Conservation (phyloP, 805 yeast genomes). For the Jamesozyma piceae region DNA sequence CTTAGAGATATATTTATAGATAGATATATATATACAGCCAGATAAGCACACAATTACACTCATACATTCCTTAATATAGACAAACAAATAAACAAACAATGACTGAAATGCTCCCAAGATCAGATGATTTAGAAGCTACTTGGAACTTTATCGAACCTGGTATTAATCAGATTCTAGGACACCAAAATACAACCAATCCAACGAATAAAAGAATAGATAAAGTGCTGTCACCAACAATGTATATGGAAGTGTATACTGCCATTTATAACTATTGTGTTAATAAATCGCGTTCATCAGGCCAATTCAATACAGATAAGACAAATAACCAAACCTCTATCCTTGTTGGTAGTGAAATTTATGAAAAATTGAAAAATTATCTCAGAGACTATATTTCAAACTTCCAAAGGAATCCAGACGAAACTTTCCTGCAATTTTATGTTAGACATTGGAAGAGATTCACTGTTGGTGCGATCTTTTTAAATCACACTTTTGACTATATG, state of each 20-base stretch:
- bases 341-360: slow-evolving; percentile 86
- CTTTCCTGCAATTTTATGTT: slow-evolving; percentile 74
- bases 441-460: slow-evolving; percentile 82
- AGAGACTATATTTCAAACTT: slow-evolving; percentile 46
- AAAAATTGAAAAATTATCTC: slow-evolving; percentile 59
- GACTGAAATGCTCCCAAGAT: slow-evolving; percentile 38
- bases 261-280: slow-evolving; percentile 88
- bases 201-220: slow-evolving; percentile 40
- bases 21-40: neutral
- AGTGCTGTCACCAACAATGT: slow-evolving; percentile 60
- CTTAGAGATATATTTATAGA: neutral
- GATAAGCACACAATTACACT: neutral
- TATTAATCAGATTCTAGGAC: slow-evolving; percentile 57
- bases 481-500: slow-evolving; percentile 90
- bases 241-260: slow-evolving; percentile 85
- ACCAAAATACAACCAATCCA: slow-evolving; percentile 30
- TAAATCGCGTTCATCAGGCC: slow-evolving; percentile 45
- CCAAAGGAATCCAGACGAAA: slow-evolving; percentile 46
- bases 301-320: slow-evolving; percentile 33
- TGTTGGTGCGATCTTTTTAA: slow-evolving; percentile 83
- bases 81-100: slow-evolving; percentile 7
- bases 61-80: neutral
- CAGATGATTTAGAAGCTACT: slow-evolving; percentile 57
- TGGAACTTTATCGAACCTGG: slow-evolving; percentile 78
- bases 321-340: slow-evolving; percentile 36